phyloP scores from a whole-genome alignment of 192 early-diverging fungal species.

The Neocallimastix lanati region DNA sequence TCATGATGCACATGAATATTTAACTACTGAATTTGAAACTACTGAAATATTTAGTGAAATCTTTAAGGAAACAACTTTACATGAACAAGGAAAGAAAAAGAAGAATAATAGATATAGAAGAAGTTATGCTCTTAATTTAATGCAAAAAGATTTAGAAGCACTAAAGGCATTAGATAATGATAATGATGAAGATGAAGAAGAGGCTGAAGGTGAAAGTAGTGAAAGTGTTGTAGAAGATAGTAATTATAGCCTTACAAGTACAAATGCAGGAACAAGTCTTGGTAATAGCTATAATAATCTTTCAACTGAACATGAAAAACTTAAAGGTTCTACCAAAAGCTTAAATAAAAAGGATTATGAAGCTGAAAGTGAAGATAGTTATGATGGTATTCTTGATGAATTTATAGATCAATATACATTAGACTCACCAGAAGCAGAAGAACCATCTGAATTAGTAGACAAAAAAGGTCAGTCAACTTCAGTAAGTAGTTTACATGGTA shows the following conservation, averaged over 20 bases:
- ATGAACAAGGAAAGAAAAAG: background rate
- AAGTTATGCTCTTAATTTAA: background rate
- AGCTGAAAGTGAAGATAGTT: too few relatives aligned
- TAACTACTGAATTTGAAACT: background rate
- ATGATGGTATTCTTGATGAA: background rate
- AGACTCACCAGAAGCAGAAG: too few relatives aligned
- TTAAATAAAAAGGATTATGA: too few relatives aligned
- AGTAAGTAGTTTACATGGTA: background rate
- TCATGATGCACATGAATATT: conserved; percentile 9
- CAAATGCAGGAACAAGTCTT: background rate
- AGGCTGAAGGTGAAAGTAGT: background rate
- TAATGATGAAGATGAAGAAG: background rate
- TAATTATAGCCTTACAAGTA: background rate
- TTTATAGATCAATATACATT: background rate
- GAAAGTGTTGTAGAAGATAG: background rate
- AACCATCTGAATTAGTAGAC: too few relatives aligned
- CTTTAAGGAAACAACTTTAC: background rate
- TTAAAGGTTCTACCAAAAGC: background rate
- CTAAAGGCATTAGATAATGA: background rate
- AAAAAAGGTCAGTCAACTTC: background rate
- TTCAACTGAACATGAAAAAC: background rate
- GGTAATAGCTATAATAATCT: background rate
- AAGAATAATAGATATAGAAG: background rate
- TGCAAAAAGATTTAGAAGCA: background rate
- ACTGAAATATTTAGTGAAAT: background rate